phyloP scores from a whole-genome alignment of 1,284 basidiomycete genomes.

The Vanrija sp. region DNA sequence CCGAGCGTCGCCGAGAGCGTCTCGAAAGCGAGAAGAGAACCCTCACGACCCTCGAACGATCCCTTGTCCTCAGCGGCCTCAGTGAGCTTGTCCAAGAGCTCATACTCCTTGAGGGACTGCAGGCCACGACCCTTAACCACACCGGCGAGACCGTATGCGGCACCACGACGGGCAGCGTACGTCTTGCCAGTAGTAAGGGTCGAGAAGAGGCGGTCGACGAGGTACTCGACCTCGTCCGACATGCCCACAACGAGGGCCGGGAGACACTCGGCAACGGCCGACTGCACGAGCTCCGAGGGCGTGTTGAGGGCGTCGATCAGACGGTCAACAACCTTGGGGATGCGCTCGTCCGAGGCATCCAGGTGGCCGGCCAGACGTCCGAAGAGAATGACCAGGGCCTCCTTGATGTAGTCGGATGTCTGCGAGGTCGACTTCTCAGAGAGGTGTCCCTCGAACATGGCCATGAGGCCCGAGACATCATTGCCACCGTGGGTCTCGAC shows the following conservation, averaged over 20 bases:
- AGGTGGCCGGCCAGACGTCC: conserved; percentile 90
- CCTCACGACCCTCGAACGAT: conserved; percentile 79
- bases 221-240: conserved; percentile 58
- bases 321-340: conserved; percentile 82
- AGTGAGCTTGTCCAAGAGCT: conserved; percentile 69
- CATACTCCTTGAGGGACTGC: conserved; percentile 75
- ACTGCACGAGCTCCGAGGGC: conserved; percentile 93
- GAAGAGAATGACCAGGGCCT: conserved; percentile 91
- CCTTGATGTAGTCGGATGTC: conserved; percentile 81
- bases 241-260: conserved; percentile 79
- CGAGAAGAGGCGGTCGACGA: conserved; percentile 73
- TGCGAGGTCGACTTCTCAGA: conserved; percentile 63
- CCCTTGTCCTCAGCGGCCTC: conserved; percentile 87
- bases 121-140: conserved; percentile 87
- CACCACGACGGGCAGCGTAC: conserved; percentile 88
- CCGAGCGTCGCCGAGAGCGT: conserved; percentile 81
- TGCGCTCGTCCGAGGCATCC: conserved; percentile 66
- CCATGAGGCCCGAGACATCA: conserved; percentile 71
- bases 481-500: conserved; percentile 80
- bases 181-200: conserved; percentile 74
- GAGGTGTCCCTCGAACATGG: conserved; percentile 79
- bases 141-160: conserved; percentile 93
- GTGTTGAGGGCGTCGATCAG: conserved; percentile 88
- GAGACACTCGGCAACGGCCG: conserved; percentile 91
- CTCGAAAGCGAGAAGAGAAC: conserved; percentile 93